Percentiles rank a stretch among this genome's conserved stretches.
Conservation (phyloP, 129 eudicot genomes). For the Artemisia annua region DNA sequence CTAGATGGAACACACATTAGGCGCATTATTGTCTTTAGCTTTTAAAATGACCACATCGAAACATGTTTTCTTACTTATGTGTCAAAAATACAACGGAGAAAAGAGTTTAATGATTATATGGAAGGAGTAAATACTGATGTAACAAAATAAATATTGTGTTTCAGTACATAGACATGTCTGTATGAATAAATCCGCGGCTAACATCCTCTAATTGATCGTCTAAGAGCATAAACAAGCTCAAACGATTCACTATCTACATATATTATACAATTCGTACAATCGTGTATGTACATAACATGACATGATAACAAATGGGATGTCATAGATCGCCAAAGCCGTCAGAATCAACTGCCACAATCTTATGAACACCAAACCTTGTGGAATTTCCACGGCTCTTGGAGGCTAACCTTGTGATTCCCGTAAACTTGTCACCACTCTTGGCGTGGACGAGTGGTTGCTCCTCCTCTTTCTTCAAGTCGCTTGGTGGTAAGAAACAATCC, state of each 20-base stretch:
- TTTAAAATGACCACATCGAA: no score
- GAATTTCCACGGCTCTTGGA: constrained; percentile 41
- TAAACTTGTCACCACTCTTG: constrained; percentile 25
- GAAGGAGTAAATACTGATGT: not conserved
- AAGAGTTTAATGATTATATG: not conserved
- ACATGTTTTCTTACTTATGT: no score
- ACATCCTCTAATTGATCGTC: constrained; percentile 30
- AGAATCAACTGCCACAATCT: constrained; percentile 44
- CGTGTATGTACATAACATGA: constrained; percentile 21
- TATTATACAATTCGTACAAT: constrained; percentile 33
- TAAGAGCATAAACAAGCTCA: constrained; percentile 37
- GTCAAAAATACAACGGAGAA: no score
- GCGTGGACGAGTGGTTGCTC: constrained; percentile 35
- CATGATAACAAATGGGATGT: not conserved
- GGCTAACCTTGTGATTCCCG: constrained; percentile 24
- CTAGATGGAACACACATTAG: no score
- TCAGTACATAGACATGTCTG: not conserved
- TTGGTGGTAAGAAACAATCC: constrained; percentile 81
- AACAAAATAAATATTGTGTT: not conserved
- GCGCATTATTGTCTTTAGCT: no score
- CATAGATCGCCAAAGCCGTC: constrained; percentile 44
- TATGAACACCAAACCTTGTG: constrained; percentile 38
- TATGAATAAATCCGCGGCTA: constrained; percentile 2
- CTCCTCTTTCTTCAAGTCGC: constrained; percentile 69
- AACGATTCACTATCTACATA: constrained; percentile 27